Conservation (phyloP, 805 yeast species). For the Groenewaldozyma salmanticensis region DNA sequence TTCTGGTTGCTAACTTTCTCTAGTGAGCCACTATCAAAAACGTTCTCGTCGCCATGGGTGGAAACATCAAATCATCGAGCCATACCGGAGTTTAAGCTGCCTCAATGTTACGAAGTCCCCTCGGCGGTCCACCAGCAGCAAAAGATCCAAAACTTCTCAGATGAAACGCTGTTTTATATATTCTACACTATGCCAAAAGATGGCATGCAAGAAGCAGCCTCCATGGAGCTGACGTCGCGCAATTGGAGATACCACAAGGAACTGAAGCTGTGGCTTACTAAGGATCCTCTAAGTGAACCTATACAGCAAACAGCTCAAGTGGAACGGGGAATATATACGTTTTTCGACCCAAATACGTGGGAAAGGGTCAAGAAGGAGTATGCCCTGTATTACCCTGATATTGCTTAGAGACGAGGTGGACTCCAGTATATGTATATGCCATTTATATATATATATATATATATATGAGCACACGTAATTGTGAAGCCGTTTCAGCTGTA, state of each 20-base stretch:
- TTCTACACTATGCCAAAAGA: constrained; percentile 92
- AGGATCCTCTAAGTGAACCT: constrained; percentile 85
- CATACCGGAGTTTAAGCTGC: constrained; percentile 69
- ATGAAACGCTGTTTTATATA: constrained; percentile 86
- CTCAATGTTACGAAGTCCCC: constrained; percentile 42
- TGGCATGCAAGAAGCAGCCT: constrained; percentile 85
- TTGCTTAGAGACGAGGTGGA: too few relatives aligned
- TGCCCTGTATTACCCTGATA: constrained; percentile 49
- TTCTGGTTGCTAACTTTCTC: background rate
- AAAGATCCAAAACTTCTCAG: constrained; percentile 48
- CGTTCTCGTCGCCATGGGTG: constrained; percentile 89
- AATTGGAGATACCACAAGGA: constrained; percentile 98
- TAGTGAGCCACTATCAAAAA: constrained; percentile 40
- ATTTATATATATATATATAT: background rate
- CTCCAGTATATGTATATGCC: constrained; percentile 1
- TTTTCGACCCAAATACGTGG: constrained; percentile 95
- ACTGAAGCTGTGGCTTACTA: constrained; percentile 92
- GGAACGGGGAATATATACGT: constrained; percentile 87
- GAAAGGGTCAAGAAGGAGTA: constrained; percentile 77
- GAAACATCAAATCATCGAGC: constrained; percentile 87
- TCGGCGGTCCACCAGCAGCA: constrained; percentile 36
- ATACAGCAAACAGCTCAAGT: constrained; percentile 70
- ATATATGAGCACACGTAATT: too few relatives aligned
- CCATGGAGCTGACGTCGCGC: constrained; percentile 79
- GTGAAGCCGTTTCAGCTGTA: too few relatives aligned